Base-by-base conservation (phyloP, 2,329 filamentous ascomycete species). In the Penicillium sp. region DNA sequence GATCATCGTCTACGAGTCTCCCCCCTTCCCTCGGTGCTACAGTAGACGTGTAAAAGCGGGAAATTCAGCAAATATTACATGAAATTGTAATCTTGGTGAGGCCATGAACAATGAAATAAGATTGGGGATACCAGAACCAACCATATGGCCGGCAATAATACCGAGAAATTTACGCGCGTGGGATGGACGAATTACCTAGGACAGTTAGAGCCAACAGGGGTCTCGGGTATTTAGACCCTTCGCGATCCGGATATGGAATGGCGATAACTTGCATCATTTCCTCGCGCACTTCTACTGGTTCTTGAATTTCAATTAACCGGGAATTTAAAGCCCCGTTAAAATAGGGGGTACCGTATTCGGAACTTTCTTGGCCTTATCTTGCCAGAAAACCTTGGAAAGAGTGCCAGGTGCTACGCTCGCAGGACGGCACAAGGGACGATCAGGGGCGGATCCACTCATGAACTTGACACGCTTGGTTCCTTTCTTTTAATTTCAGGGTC, bases 391-490 rank as follows among this genome's bases (percentile, higher is more conserved):
- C 31, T 33, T 33, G 31, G 31, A 33, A 33, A 33, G 7, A 33
- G 31, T 33, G 27, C 27, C 27, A 26, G 24, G 24, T 29, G 31
- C 31, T 39, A 39, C 16, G 35, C 14, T 37, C 14, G 8, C 14
- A 37, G 35, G 35, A 19, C n/a, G 35, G 35, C 35, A 39, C 8
- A 10, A 37, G 33, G 54, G 49, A 37, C 57, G 59, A 62, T 62
- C 59, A 62, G 59, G 59, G 59, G 29, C 31, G 27, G 55, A 39
- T 58, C 60, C 60, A 62, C 60, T 43, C 39, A 22, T 24, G 46
- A 46, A 52, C 21, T 31, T 56, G 27, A 26, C 49, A 52, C 46
- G 45, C 45, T 31, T 27, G 48, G 48, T 50, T 50, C 39, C 19
- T 47, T 3, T 21, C 49, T 22, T 22, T 44, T 4, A 10, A 46